Base-by-base conservation (phyloP, 2,329 filamentous ascomycete genomes). In the Nigrospora sphaerica region DNA sequence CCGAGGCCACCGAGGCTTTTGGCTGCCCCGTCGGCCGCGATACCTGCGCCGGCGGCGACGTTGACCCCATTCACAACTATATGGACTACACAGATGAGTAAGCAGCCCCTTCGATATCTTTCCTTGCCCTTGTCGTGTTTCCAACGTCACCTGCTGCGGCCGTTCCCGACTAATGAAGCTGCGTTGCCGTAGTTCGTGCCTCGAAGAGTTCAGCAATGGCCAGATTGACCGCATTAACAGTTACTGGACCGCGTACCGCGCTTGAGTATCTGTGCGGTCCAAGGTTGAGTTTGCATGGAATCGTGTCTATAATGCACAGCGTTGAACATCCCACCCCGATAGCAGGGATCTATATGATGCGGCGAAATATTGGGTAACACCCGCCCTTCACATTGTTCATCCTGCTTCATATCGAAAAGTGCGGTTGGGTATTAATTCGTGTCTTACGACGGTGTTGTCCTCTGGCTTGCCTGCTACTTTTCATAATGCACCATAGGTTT, bases 171-270 rank as follows among this genome's bases (percentile, higher is more conserved):
- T n/a, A 14, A 3, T 39, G 11, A 14, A 32, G 3, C 17, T 17
- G 45, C 28, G 5, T 45, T 48, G 19, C 57, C 65, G 49, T 33
- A 69, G 66, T 53, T 46, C 57, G 49, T 74, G 72, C 62, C 71
- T 70, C 57, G 58, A 63, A 35, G 64, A 70, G 57, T 75, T 75
- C 60, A 71, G 69, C 6, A 35, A 62, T 14, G 68, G 66, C 11
- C 71, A 74, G 58, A 52, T 58, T 38, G 59, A 57, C 31, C 68
- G 69, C 46, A 70, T 72, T 57, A 59, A 62, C 55, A 65, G 60
- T 49, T 59, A 60, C 50, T 72, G 62, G 64, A 53, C 56, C 41
- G 46, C 54, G 28, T 71, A 67, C 60, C 67, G 68, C 33, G 56
- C 54, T 19, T 23, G 19, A 7, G 7, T 4, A 23, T 23, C 19